Conservation (phyloP, 768 basidiomycete genomes). For the Tylopilus vinaceipallidus region DNA sequence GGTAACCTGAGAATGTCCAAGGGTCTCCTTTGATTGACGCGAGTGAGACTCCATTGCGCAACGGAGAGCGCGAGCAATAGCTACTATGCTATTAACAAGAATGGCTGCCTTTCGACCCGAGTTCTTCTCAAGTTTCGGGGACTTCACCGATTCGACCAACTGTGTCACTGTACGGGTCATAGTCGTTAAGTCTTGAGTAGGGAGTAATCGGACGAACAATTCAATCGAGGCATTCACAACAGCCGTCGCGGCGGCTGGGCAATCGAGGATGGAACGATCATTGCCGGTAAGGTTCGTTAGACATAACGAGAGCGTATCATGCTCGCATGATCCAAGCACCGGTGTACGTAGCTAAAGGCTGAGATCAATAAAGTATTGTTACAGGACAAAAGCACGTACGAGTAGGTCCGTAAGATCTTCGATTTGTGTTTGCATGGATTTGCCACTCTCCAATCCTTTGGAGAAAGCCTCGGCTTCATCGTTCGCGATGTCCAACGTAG, state of each 20-base stretch:
- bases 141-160: slow-evolving; percentile 63
- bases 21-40: slow-evolving; percentile 61
- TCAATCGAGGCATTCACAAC: slow-evolving; percentile 90
- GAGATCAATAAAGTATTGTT: background rate
- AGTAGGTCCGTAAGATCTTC: slow-evolving; percentile 77
- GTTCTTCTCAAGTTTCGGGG: slow-evolving; percentile 83
- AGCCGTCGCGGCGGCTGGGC: slow-evolving; percentile 74
- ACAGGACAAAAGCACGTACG: slow-evolving; percentile 42
- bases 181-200: slow-evolving; percentile 67
- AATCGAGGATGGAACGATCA: slow-evolving; percentile 51
- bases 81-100: slow-evolving; percentile 73
- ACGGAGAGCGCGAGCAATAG: slow-evolving; percentile 68
- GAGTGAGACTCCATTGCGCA: slow-evolving; percentile 49
- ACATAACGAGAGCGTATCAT: slow-evolving; percentile 77
- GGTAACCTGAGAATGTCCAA: slow-evolving; percentile 65
- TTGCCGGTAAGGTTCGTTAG: slow-evolving; percentile 44
- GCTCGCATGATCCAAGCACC: slow-evolving; percentile 79
- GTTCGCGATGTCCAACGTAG: slow-evolving; percentile 57
- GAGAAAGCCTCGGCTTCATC: slow-evolving; percentile 35
- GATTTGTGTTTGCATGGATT: slow-evolving; percentile 72
- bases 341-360: slow-evolving; percentile 54
- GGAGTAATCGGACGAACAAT: slow-evolving; percentile 77
- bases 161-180: slow-evolving; percentile 54
- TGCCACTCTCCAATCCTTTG: slow-evolving; percentile 29
- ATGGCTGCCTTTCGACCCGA: slow-evolving; percentile 84